phyloP scores from a whole-genome alignment of 2,329 filamentous ascomycete species.

The Byssochlamys sp. region DNA sequence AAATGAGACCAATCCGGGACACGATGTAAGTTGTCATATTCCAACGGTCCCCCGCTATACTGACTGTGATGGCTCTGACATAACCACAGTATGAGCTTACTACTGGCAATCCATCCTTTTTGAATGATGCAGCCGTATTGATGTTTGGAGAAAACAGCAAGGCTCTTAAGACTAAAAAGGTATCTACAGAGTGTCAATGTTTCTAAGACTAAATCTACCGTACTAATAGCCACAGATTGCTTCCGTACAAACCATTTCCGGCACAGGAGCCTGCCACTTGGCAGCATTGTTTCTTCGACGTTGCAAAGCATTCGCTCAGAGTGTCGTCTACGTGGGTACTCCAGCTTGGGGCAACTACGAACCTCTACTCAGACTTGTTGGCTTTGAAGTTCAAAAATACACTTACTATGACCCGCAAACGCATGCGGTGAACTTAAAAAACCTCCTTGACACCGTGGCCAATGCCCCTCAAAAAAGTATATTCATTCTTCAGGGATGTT shows the following conservation, averaged over 20 bases:
- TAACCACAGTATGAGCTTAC: not conserved
- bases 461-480: not conserved
- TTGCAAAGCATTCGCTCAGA: not conserved
- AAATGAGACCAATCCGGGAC: not conserved
- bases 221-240: not conserved
- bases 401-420: not conserved
- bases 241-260: not conserved
- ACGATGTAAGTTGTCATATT: not conserved
- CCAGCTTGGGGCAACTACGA: not conserved
- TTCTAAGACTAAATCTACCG: not conserved
- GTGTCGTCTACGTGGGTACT: not conserved
- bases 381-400: not conserved
- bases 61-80: not conserved
- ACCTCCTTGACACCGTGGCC: not conserved
- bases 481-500: not conserved
- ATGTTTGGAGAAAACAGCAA: not conserved
- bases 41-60: not conserved
- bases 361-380: not conserved
- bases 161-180: not conserved
- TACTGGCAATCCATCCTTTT: not conserved
- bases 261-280: not conserved
- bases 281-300: not conserved
- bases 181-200: not conserved
- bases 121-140: not conserved
- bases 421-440: not conserved